phyloP scores from a whole-genome alignment of 176 grass and related monocot species.

The Triticum dicoccoides region DNA sequence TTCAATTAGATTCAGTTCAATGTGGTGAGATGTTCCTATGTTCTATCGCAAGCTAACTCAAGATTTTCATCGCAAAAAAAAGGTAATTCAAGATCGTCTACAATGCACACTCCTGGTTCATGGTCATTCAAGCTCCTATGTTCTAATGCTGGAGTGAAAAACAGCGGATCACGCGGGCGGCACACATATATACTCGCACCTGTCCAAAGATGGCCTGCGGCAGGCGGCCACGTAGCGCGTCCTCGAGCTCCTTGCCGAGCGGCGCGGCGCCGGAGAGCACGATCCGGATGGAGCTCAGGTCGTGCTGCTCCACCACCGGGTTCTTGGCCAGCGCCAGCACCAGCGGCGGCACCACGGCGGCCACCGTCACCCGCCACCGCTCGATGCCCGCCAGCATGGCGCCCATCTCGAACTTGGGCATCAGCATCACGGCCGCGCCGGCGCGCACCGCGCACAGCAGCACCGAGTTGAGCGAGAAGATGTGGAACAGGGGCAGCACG shows the following conservation, averaged over 20 bases:
- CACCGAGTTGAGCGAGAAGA: conserved; percentile 90
- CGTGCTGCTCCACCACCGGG: conserved; percentile 52
- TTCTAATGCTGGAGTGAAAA: neutral
- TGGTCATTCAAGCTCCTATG: no score
- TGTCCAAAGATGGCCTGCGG: conserved; percentile 80
- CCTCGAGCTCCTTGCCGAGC: conserved; percentile 82
- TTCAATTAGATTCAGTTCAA: neutral
- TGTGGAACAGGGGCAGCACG: conserved; percentile 92
- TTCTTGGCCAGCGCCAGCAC: conserved; percentile 87
- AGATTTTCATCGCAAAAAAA: no score
- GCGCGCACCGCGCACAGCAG: conserved; percentile 69
- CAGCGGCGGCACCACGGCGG: conserved; percentile 77
- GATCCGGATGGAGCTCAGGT: conserved; percentile 74
- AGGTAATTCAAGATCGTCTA: neutral
- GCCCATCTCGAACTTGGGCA: conserved; percentile 80
- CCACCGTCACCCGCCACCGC: conserved; percentile 69
- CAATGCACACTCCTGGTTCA: neutral
- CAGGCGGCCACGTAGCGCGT: conserved; percentile 57
- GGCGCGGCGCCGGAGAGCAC: conserved; percentile 91
- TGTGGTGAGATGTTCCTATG: neutral
- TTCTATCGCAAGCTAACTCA: no score
- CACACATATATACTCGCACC: conserved; percentile 28
- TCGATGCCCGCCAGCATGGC: conserved; percentile 65
- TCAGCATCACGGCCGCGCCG: conserved; percentile 64
- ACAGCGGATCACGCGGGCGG: neutral